Percentiles rank a stretch among this genome's conserved stretches.
Evolutionary conservation across 768 basidiomycete species (phyloP).

Genomic region (Boletales sp.): DNA sequence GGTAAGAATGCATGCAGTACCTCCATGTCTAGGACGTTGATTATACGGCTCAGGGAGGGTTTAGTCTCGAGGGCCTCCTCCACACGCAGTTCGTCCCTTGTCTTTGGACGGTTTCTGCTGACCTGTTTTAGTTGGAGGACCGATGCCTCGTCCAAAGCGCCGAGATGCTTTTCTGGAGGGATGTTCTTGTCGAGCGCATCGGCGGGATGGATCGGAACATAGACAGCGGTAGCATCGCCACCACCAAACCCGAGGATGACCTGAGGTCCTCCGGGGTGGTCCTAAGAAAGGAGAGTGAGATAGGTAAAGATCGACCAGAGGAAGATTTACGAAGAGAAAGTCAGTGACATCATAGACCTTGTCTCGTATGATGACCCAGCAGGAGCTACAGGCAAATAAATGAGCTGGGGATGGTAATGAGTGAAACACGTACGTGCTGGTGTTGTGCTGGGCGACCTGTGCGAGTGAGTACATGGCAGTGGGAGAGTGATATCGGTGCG

Average conservation of each 20-base stretch:
- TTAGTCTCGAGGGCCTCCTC: slow-evolving; percentile 55
- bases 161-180: slow-evolving; percentile 68
- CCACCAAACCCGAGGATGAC: slow-evolving; percentile 86
- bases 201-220: slow-evolving; percentile 82
- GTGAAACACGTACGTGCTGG: slow-evolving; percentile 37
- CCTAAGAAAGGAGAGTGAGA: slow-evolving; percentile 34
- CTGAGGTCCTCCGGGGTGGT: slow-evolving; percentile 77
- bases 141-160: slow-evolving; percentile 51
- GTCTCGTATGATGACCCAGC: slow-evolving; percentile 81
- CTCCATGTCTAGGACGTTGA: slow-evolving; percentile 83
- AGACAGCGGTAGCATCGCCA: slow-evolving; percentile 73
- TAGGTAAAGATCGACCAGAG: too few relatives aligned
- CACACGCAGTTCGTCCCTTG: slow-evolving; percentile 68
- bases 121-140: slow-evolving; percentile 34
- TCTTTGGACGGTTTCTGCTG: slow-evolving; percentile 44
- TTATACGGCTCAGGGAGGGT: slow-evolving; percentile 65
- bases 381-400: slow-evolving; percentile 45
- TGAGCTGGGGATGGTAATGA: slow-evolving; percentile 6
- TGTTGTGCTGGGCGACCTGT: slow-evolving; percentile 61
- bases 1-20: slow-evolving; percentile 30
- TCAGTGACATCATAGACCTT: slow-evolving; percentile 86
- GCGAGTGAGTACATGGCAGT: slow-evolving; percentile 26
- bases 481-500: too few relatives aligned
- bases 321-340: slow-evolving; percentile 54
- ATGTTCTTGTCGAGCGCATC: slow-evolving; percentile 74